Percentiles rank a stretch among this genome's conserved stretches.
Evolutionary conservation across 176 grass and related monocot species (phyloP).

Genomic region (Bromus sterilis): DNA sequence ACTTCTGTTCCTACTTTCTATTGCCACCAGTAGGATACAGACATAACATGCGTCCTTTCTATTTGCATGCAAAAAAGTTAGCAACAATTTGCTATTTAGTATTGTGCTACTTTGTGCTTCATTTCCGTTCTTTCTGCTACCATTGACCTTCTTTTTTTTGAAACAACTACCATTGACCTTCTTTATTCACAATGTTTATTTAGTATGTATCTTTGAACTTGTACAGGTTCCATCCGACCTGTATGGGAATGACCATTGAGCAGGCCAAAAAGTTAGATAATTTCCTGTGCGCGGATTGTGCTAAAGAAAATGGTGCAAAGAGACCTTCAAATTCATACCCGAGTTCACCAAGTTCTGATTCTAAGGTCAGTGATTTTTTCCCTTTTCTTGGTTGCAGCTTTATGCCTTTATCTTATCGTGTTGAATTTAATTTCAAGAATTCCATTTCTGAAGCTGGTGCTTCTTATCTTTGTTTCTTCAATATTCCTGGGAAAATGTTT

Average conservation of each 20-base stretch:
- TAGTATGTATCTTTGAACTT: conserved; percentile 1
- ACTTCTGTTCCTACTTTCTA: not conserved
- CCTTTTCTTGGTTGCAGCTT: not conserved
- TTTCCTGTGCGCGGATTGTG: conserved; percentile 69
- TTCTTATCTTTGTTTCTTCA: conserved; percentile 1
- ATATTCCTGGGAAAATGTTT: not conserved
- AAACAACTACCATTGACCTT: not conserved
- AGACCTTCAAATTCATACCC: conserved; percentile 47
- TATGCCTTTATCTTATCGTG: not conserved
- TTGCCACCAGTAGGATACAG: conserved; percentile 3
- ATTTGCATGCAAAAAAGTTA: not conserved
- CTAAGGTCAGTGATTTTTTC: conserved; percentile 40
- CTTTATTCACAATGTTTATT: conserved; percentile 11
- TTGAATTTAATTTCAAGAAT: not conserved
- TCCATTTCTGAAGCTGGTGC: not conserved
- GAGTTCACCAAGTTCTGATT: conserved; percentile 45
- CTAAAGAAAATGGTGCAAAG: conserved; percentile 67
- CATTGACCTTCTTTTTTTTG: conserved; percentile 13
- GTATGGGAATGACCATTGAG: conserved; percentile 91
- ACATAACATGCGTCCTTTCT: not conserved
- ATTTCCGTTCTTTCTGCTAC: conserved; percentile 14
- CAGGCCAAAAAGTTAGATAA: conserved; percentile 82
- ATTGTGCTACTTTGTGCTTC: not conserved
- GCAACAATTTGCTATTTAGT: not conserved
- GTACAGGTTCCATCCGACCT: conserved; percentile 85